Evolutionary conservation across 2,329 filamentous ascomycete genomes (phyloP).

Genomic region (Epichloe amarillans): DNA sequence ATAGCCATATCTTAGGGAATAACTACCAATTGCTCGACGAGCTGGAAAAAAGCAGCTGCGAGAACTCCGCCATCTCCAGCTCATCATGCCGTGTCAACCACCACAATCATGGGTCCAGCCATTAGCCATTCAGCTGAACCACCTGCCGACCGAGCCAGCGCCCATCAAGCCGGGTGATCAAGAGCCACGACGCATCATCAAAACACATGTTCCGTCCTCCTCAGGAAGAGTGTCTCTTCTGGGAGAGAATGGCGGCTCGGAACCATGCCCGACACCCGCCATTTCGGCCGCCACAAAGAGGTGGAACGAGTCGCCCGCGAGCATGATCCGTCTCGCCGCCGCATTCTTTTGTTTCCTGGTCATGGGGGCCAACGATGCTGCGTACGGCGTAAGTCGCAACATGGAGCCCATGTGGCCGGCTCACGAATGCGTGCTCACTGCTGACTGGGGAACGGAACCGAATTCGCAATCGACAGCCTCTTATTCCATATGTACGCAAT

Average conservation of each 20-base stretch:
- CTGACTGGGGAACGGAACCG: constrained; percentile 4
- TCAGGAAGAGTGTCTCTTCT: neutral
- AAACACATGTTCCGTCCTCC: neutral
- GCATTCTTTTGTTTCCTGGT: constrained; percentile 45
- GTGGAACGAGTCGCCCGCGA: constrained; percentile 36
- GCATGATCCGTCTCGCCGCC: constrained; percentile 33
- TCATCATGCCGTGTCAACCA: neutral
- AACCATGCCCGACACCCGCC: neutral
- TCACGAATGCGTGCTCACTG: neutral
- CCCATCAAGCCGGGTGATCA: neutral
- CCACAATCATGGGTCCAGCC: neutral
- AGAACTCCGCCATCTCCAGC: neutral
- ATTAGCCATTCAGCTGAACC: neutral
- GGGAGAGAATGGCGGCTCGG: constrained; percentile 1
- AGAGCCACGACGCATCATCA: neutral
- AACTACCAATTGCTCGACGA: no score
- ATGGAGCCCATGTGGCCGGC: neutral
- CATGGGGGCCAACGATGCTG: constrained; percentile 45
- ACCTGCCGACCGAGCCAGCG: neutral
- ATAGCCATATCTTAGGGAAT: no score
- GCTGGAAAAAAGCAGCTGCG: neutral
- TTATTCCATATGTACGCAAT: constrained; percentile 35
- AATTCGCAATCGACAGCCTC: constrained; percentile 18
- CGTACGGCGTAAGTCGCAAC: constrained; percentile 36
- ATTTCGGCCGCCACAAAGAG: constrained; percentile 16